A percentile compares a stretch with the other conserved stretches of the same genome.
Evolutionary conservation across 768 basidiomycete genomes (phyloP).

Genomic region (Rubroboletus pulcherrimus): DNA sequence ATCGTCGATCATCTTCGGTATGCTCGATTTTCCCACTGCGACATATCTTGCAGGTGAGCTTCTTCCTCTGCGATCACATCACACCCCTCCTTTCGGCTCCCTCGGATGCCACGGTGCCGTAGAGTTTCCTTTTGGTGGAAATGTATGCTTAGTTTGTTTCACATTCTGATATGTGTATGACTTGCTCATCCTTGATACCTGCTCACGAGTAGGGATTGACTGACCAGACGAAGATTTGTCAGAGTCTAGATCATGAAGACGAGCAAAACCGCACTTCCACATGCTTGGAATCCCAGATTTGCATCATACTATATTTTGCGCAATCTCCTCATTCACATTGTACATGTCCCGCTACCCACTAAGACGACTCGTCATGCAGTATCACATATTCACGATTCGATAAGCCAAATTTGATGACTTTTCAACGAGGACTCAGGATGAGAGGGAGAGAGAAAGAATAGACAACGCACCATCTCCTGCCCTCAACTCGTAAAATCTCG

Average conservation of each 20-base stretch:
- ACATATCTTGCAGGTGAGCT: too few species aligned
- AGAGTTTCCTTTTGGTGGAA: too few species aligned
- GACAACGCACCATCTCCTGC: conserved; percentile 66
- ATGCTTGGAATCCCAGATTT: background rate
- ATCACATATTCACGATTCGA: conserved; percentile 83
- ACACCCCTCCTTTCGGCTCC: too few species aligned
- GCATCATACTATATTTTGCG: background rate
- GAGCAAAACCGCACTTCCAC: background rate
- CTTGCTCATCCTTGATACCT: background rate
- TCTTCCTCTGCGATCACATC: too few species aligned
- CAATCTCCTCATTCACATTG: background rate
- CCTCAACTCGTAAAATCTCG: conserved; percentile 83
- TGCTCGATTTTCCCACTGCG: too few species aligned
- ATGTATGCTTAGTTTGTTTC: background rate
- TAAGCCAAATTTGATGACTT: conserved; percentile 84
- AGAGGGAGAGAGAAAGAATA: background rate
- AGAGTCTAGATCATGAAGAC: background rate
- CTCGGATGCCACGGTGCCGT: too few species aligned
- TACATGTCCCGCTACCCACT: conserved; percentile 2
- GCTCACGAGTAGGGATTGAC: background rate
- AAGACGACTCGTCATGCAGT: conserved; percentile 71
- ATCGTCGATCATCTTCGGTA: too few species aligned
- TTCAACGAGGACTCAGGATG: conserved; percentile 8
- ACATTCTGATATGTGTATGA: background rate
- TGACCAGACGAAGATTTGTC: background rate